Conservation (phyloP, 2,329 filamentous ascomycete species). For the Pseudogymnoascus verrucosus region DNA sequence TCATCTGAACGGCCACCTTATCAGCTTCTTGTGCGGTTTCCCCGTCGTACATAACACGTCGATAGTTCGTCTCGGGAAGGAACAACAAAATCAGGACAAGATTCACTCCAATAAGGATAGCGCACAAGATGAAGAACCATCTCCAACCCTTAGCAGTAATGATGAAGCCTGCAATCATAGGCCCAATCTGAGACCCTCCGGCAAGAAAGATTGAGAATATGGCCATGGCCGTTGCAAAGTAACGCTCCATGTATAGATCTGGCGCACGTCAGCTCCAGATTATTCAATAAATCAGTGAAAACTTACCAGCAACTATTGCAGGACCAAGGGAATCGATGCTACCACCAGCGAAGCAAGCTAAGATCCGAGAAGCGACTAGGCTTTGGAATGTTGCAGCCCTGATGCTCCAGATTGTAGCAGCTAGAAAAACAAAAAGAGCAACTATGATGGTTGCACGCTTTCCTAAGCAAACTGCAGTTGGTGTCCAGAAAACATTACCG, state of each 20-base stretch:
- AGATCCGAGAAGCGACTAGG: constrained; percentile 27
- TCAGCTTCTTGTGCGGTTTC: constrained; percentile 20
- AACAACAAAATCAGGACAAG: constrained; percentile 26
- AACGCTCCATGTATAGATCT: neutral
- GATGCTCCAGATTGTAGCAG: constrained; percentile 26
- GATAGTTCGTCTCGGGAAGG: constrained; percentile 30
- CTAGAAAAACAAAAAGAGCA: constrained; percentile 27
- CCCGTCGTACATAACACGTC: constrained; percentile 21
- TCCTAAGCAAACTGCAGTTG: constrained; percentile 24
- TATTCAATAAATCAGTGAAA: neutral
- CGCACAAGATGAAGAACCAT: constrained; percentile 31
- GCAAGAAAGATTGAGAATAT: constrained; percentile 28
- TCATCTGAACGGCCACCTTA: constrained; percentile 17
- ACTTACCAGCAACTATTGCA: constrained; percentile 26
- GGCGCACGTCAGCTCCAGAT: neutral
- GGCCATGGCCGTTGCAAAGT: constrained; percentile 25
- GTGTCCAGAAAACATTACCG: neutral
- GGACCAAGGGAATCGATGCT: constrained; percentile 28
- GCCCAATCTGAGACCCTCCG: constrained; percentile 29
- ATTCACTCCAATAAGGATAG: constrained; percentile 27
- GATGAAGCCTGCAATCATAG: constrained; percentile 29
- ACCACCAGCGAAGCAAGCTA: constrained; percentile 26
- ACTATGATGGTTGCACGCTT: constrained; percentile 30
- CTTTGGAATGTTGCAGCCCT: constrained; percentile 27
- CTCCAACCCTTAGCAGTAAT: constrained; percentile 30